phyloP scores from a whole-genome alignment of 2,329 filamentous ascomycete species.

The Aschersonia sp. region DNA sequence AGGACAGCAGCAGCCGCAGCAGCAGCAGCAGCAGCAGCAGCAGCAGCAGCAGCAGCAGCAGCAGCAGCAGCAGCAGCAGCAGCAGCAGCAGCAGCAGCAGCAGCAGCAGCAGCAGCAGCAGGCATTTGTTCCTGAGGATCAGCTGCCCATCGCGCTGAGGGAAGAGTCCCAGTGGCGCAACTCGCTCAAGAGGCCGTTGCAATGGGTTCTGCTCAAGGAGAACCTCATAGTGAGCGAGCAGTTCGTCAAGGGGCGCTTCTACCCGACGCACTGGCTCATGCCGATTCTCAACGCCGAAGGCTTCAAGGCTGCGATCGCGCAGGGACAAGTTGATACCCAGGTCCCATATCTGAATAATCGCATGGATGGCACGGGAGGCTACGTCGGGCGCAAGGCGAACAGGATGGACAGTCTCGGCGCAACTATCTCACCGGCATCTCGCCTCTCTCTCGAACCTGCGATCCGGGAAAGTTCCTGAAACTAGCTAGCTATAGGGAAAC shows the following conservation, averaged over 20 bases:
- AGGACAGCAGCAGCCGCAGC: too few species aligned
- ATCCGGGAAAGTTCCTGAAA: slow-evolving; percentile 14
- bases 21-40: too few species aligned
- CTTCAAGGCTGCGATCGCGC: slow-evolving; percentile 21
- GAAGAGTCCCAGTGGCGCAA: slow-evolving; percentile 26
- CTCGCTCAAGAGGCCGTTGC: slow-evolving; percentile 18
- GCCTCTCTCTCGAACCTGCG: slow-evolving; percentile 19
- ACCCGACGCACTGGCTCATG: slow-evolving; percentile 38
- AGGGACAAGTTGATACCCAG: slow-evolving; percentile 27
- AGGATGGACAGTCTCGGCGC: slow-evolving; percentile 28
- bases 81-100: too few species aligned
- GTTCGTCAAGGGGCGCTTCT: slow-evolving; percentile 40
- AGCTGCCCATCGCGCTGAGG: slow-evolving; percentile 24
- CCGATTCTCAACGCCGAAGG: slow-evolving; percentile 28
- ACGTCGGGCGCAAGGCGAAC: slow-evolving; percentile 25
- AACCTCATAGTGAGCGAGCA: slow-evolving; percentile 31
- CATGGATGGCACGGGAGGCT: slow-evolving; percentile 23
- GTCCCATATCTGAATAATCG: slow-evolving; percentile 38
- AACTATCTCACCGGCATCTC: slow-evolving; percentile 22
- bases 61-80: too few species aligned
- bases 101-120: too few species aligned
- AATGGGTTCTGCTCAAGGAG: slow-evolving; percentile 26
- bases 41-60: too few species aligned
- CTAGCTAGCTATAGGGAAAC: too few species aligned
- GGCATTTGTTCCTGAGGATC: slow-evolving; percentile 16